Conservation (phyloP, 1,139 yeast genomes). For the Casaregolazyma lundiana region DNA sequence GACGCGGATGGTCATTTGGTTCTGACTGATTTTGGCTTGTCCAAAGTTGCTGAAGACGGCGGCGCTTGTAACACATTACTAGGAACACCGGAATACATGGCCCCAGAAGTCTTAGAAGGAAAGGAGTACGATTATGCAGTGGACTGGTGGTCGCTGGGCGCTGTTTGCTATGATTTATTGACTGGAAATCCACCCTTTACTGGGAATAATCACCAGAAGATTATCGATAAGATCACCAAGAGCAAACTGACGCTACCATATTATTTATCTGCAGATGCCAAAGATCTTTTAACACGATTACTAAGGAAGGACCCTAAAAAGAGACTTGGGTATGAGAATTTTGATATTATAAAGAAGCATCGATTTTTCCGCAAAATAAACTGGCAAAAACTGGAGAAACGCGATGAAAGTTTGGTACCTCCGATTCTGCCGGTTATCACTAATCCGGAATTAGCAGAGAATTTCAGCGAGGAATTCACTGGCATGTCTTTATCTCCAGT, state of each 20-base stretch:
- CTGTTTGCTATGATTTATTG: slow-evolving; percentile 78
- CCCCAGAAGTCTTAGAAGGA: slow-evolving; percentile 87
- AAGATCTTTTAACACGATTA: slow-evolving; percentile 69
- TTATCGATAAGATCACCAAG: slow-evolving; percentile 74
- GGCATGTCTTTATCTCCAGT: slow-evolving; percentile 49
- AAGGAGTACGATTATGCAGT: slow-evolving; percentile 81
- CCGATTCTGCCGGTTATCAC: slow-evolving; percentile 87
- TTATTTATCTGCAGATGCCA: slow-evolving; percentile 78
- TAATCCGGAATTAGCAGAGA: slow-evolving; percentile 83
- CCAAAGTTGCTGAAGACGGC: slow-evolving; percentile 61
- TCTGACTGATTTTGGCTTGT: slow-evolving; percentile 86
- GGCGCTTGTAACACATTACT: slow-evolving; percentile 66
- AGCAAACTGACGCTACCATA: slow-evolving; percentile 70
- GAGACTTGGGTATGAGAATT: slow-evolving; percentile 62
- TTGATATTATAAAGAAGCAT: slow-evolving; percentile 65
- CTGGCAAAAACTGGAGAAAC: slow-evolving; percentile 60
- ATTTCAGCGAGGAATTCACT: slow-evolving; percentile 85
- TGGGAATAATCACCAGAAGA: slow-evolving; percentile 78
- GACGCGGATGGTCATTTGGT: slow-evolving; percentile 77
- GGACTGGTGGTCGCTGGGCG: slow-evolving; percentile 98
- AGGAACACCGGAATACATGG: slow-evolving; percentile 96
- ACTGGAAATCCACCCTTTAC: slow-evolving; percentile 95
- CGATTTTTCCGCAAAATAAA: slow-evolving; percentile 73
- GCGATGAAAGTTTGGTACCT: slow-evolving; percentile 49
- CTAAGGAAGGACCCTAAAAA: slow-evolving; percentile 71